Evolutionary conservation across 2,329 filamentous ascomycete genomes (phyloP), one percentile per base, ranked within the genome.

Genomic region (Ceratocystis ficicola): DNA sequence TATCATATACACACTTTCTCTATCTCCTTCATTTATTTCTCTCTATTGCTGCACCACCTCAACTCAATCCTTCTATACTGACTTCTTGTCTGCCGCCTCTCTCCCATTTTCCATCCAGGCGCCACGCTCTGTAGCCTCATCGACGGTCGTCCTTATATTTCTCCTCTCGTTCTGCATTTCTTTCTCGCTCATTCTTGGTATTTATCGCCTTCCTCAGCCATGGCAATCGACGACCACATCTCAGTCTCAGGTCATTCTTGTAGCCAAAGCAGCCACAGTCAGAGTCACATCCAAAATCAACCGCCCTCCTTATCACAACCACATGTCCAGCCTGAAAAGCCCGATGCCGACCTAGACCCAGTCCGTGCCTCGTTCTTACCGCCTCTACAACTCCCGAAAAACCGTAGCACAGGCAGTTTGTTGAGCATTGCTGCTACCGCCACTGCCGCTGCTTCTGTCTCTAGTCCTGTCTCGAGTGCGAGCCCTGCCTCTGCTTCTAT

Each of bases 341-440:
- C 44, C 55, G 64, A 62, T 6, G 64, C 65, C 44, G n/a, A 48
- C 8, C 10, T 12, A 25, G 41, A 41, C 10, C 60, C 60, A 28
- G 62, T 52, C 20, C 41, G 61, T 41, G 36, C 52, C 6, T 55
- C 62, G 8, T 44, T 66, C 17, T 36, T 62, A 3, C 44, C 36
- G n/a, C 60, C 20, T 46, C 41, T 63, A 17, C 67, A 62, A 25
- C 55, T 68, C 7, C 64, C 64, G 7, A 68, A 68, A 44, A 68
- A 68, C 36, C 46, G 64, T 55, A 68, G 67, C 52, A 64, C 67
- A 15, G 64, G 67, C n/a, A 68, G 65, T 46, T 44, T 68, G 1
- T 61, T 66, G 22, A 62, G n/a, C 46, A 64, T 66, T 52, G 48
- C 55, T 50, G 44, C 64, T 10, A 15, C 48, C 32, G 10, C 32